Evolutionary conservation across 2,329 filamentous ascomycete species (phyloP).

Genomic region (Trichoderma polysporum): DNA sequence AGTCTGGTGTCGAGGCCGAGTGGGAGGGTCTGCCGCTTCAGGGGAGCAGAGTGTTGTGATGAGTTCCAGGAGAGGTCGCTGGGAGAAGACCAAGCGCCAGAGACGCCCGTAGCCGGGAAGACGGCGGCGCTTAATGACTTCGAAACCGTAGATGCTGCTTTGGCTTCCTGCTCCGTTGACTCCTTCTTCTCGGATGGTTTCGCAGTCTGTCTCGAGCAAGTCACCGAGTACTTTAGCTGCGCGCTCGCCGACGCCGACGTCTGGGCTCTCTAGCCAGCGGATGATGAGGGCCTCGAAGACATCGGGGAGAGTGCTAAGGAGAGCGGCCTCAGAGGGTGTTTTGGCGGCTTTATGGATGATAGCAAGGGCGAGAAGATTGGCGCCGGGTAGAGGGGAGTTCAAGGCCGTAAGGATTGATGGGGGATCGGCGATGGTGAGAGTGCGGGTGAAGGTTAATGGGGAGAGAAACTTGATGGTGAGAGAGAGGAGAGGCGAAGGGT

Average conservation of each 20-base stretch:
- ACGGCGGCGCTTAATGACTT: slow-evolving; percentile 40
- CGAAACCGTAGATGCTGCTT: slow-evolving; percentile 31
- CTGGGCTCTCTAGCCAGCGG: slow-evolving; percentile 53
- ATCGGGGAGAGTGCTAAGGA: slow-evolving; percentile 50
- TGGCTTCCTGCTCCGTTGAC: slow-evolving; percentile 24
- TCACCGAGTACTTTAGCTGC: slow-evolving; percentile 52
- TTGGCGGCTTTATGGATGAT: slow-evolving; percentile 56
- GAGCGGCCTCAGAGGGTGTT: slow-evolving; percentile 48
- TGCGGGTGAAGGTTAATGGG: slow-evolving; percentile 52
- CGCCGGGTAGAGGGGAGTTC: slow-evolving; percentile 52
- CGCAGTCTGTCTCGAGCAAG: slow-evolving; percentile 56
- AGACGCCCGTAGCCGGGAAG: slow-evolving; percentile 51
- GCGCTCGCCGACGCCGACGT: slow-evolving; percentile 57
- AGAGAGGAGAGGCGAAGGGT: slow-evolving; percentile 52
- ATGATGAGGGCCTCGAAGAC: slow-evolving; percentile 50
- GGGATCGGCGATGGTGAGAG: slow-evolving; percentile 52
- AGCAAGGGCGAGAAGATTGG: slow-evolving; percentile 57
- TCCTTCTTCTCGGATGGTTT: slow-evolving; percentile 34
- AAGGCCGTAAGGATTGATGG: slow-evolving; percentile 53
- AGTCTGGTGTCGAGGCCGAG: slow-evolving; percentile 39
- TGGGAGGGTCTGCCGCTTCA: slow-evolving; percentile 29
- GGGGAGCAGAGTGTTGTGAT: slow-evolving; percentile 40
- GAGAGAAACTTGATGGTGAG: slow-evolving; percentile 57
- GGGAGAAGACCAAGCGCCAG: slow-evolving; percentile 54
- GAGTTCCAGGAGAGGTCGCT: slow-evolving; percentile 45